Conservation (phyloP, 2,329 filamentous ascomycete species). For the Aureobasidium sp. region DNA sequence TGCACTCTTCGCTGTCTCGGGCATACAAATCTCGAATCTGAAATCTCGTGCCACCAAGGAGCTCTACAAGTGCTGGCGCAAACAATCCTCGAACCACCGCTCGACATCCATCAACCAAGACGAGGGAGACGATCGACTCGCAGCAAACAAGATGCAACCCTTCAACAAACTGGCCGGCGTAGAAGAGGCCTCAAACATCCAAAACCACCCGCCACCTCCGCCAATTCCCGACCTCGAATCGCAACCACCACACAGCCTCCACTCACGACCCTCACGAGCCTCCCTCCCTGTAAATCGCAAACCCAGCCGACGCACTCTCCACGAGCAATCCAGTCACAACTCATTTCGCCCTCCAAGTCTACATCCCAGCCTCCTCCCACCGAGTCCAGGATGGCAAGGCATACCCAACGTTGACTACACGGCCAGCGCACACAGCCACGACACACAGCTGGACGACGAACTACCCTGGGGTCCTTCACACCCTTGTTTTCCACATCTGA, state of each 20-base stretch:
- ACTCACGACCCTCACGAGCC: slow-evolving; percentile 25
- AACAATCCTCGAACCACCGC: not conserved
- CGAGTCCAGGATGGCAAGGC: not conserved
- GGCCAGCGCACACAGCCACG: slow-evolving; percentile 8
- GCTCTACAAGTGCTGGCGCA: not conserved
- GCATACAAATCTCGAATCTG: not conserved
- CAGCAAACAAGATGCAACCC: slow-evolving; percentile 25
- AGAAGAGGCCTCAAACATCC: slow-evolving; percentile 24
- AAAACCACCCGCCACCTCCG: slow-evolving; percentile 21
- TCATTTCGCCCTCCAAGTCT: slow-evolving; percentile 19
- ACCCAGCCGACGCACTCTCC: slow-evolving; percentile 25
- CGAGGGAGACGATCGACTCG: not conserved
- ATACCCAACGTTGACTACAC: slow-evolving; percentile 5
- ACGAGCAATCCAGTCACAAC: slow-evolving; percentile 25
- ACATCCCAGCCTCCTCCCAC: not conserved
- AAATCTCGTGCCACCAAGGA: not conserved
- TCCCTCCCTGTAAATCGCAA: slow-evolving; percentile 29
- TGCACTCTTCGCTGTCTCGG: not conserved
- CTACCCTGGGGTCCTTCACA: slow-evolving; percentile 89
- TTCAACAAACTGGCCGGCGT: slow-evolving; percentile 30
- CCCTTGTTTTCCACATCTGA: slow-evolving; percentile 88
- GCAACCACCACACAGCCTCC: slow-evolving; percentile 18
- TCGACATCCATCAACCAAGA: not conserved
- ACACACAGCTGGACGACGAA: slow-evolving; percentile 58
- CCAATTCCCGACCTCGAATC: slow-evolving; percentile 22